Conservation (phyloP, 164 flowering plant genomes). For the Annona cherimola region DNA sequence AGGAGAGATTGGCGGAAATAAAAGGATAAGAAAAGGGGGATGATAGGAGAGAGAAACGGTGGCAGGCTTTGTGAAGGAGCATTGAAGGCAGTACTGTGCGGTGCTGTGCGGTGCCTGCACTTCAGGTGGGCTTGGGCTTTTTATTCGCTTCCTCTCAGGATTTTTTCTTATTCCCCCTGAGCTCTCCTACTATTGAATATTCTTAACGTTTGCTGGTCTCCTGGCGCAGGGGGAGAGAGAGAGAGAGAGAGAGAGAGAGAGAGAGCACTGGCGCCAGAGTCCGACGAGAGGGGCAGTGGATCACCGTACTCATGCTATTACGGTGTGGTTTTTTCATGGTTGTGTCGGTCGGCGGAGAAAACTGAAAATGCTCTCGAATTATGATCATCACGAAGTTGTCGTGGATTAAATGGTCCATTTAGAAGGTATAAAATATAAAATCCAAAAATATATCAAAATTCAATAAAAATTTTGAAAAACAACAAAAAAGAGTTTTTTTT, state of each 20-base stretch:
- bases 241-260: neutral
- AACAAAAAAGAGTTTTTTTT: too few relatives aligned
- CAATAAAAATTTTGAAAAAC: too few relatives aligned
- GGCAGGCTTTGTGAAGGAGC: slow-evolving; percentile 54
- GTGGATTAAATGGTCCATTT: too few relatives aligned
- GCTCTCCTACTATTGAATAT: neutral
- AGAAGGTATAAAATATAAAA: too few relatives aligned
- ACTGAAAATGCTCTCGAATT: too few relatives aligned
- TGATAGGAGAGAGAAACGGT: slow-evolving; percentile 38
- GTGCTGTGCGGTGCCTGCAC: neutral
- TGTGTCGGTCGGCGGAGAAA: too few relatives aligned
- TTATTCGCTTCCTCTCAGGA: neutral
- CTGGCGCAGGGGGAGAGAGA: neutral
- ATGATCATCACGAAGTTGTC: too few relatives aligned
- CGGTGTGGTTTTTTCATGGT: neutral
- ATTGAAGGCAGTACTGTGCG: slow-evolving; percentile 10
- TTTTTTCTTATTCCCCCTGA: neutral
- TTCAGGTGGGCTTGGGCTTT: neutral
- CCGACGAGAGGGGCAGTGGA: neutral
- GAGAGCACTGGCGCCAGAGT: neutral
- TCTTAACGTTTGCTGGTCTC: neutral
- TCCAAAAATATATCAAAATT: too few relatives aligned
- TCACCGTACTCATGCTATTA: neutral
- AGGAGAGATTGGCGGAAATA: slow-evolving; percentile 13
- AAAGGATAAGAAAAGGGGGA: slow-evolving; percentile 7